These are phyloP conservation scores for Beauveria medogensis DNA, from an alignment of 2,329 filamentous ascomycete genomes.

Conservation along the genomic window DNA sequence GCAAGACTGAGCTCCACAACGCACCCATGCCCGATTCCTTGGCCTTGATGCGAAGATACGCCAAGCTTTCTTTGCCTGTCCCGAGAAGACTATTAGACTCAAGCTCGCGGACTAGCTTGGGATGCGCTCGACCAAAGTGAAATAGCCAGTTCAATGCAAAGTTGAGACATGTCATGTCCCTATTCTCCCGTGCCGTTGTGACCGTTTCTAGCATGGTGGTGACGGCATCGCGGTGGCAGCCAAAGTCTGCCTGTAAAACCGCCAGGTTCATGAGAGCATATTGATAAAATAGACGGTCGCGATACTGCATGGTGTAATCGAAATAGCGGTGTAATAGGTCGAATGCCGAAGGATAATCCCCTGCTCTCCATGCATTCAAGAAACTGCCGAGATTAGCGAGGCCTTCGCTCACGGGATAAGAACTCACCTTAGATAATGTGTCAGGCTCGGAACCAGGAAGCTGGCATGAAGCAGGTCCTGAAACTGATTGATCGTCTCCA, in stretches of 20 bases:
- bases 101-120: conserved; percentile 61
- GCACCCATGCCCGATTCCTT: conserved; percentile 82
- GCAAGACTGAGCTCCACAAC: conserved; percentile 71
- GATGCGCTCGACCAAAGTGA: conserved; percentile 83
- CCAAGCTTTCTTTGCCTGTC: conserved; percentile 70
- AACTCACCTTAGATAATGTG: conserved; percentile 62
- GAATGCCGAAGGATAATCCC: conserved; percentile 83
- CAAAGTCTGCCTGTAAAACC: conserved; percentile 90
- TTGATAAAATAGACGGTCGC: conserved; percentile 81
- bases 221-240: conserved; percentile 82
- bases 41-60: conserved; percentile 77
- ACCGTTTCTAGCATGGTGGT: conserved; percentile 92
- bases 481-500: conserved; percentile 64
- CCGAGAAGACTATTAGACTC: conserved; percentile 68
- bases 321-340: conserved; percentile 92
- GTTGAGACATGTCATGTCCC: conserved; percentile 86
- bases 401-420: not conserved
- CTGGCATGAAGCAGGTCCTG: conserved; percentile 59
- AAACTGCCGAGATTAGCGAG: conserved; percentile 46
- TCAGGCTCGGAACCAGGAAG: conserved; percentile 60
- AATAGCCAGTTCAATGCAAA: conserved; percentile 95
- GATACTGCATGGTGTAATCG: conserved; percentile 86
- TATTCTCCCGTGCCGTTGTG: conserved; percentile 86
- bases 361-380: conserved; percentile 84
- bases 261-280: conserved; percentile 91